phyloP scores from a whole-genome alignment of 2,329 filamentous ascomycete genomes.

The Claviceps monticola region DNA sequence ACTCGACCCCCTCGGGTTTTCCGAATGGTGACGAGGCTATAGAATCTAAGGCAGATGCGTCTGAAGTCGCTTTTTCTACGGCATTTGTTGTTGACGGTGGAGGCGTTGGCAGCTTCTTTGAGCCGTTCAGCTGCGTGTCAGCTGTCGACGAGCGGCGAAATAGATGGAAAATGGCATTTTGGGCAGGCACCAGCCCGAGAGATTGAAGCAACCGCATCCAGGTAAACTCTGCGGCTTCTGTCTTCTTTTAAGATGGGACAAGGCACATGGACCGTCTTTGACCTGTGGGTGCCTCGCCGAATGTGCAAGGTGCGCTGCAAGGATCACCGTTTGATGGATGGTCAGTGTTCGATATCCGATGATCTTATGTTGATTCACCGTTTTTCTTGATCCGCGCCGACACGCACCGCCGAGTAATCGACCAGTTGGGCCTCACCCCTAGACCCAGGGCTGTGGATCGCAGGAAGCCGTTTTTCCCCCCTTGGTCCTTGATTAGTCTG shows the following conservation, averaged over 20 bases:
- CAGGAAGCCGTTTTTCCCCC: neutral
- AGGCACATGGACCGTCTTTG: too few relatives aligned
- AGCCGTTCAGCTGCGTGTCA: conserved; percentile 7
- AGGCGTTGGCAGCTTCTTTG: neutral
- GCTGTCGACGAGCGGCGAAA: conserved; percentile 16
- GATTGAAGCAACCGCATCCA: conserved; percentile 16
- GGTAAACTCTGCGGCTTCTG: neutral
- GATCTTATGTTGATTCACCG: too few relatives aligned
- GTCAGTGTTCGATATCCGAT: too few relatives aligned
- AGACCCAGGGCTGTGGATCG: too few relatives aligned
- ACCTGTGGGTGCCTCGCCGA: neutral
- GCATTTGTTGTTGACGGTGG: conserved; percentile 4
- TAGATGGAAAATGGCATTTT: conserved; percentile 17
- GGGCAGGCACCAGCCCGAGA: conserved; percentile 17
- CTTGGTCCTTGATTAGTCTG: neutral
- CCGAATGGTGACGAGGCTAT: neutral
- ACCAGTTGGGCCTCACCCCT: neutral
- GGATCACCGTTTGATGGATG: too few relatives aligned
- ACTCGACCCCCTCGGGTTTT: too few relatives aligned
- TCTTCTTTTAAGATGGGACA: neutral
- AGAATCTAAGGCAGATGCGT: conserved; percentile 5
- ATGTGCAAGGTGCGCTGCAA: neutral
- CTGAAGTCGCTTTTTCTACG: neutral
- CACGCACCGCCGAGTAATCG: neutral
- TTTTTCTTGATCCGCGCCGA: neutral